Base-by-base conservation (phyloP, 768 basidiomycete species). In the Serendipita sp. region DNA sequence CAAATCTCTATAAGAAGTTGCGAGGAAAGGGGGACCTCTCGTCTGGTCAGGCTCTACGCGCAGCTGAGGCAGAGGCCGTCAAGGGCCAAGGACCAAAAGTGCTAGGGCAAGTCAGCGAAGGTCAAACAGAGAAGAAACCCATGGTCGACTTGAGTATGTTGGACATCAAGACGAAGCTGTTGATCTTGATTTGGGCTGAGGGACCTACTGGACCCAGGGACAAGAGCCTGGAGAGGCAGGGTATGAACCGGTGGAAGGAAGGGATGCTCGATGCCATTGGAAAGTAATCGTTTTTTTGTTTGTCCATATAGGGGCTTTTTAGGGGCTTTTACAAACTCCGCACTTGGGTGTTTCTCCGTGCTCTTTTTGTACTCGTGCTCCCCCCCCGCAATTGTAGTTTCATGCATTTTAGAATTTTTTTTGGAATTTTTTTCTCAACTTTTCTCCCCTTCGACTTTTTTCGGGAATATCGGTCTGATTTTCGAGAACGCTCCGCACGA, bases 201-300 rank as follows among this genome's bases (percentile, higher is more conserved):
- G 66, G 65, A 43, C 63, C 63, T 15, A 64, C 48, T 13, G 66
- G 66, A 31, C 66, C 66, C n/a, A 36, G 64, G 33, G 48, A 63
- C 36, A 66, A 66, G 66, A 66, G 66, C 44, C 64, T 66, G 66
- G 66, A 66, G 15, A 34, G 66, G 29, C 44, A 65, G 50, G 63
- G 64, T 2, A 53, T 65, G 13, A 65, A 48, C 33, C 62, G 66
- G 63, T 36, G 16, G 62, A 18, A 27, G 43, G 36, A 10, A 36
- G n/a, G n/a, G 16, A 10, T 43, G 18, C 18, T 43, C 18, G 33
- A n/a, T 23, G 23, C 23, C 23, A 23, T 18, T 18, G 27, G n/a
- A 40, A 62, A 37, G 16, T 23, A 23, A 23, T 23, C 23, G 23
- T 23, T 23, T 23, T 23, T 23, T 23, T 23, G 23, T 23, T 23